Percentiles rank a stretch among this genome's conserved stretches.
Evolutionary conservation across 345 rosid species (phyloP).

Genomic region (Bretschneidera sinensis): DNA sequence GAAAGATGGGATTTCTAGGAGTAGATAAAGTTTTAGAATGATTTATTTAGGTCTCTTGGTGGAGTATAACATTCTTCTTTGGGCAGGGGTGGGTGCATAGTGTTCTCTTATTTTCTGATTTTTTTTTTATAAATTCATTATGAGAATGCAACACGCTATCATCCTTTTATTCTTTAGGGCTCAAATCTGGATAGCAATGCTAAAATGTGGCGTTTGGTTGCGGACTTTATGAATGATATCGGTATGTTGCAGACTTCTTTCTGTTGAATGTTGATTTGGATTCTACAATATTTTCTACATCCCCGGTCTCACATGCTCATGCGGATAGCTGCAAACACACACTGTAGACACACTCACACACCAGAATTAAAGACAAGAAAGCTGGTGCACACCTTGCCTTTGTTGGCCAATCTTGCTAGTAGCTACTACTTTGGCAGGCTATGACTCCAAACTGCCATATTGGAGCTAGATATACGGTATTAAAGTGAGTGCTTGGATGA

Average conservation of each 20-base stretch:
- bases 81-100: not conserved
- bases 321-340: not conserved
- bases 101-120: not conserved
- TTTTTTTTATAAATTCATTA: not conserved
- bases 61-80: not conserved
- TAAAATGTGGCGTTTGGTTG: conserved; percentile 96
- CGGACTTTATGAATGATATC: conserved; percentile 92
- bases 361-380: too few relatives aligned
- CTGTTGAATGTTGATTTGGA: not conserved
- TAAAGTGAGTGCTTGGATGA: not conserved
- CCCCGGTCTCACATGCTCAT: too few relatives aligned
- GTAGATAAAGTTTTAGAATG: not conserved
- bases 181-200: conserved; percentile 90
- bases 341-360: not conserved
- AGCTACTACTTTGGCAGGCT: not conserved
- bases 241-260: conserved; percentile 50
- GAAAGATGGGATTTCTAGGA: not conserved
- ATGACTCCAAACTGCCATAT: not conserved
- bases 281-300: not conserved
- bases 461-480: not conserved
- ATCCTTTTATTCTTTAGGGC: conserved; percentile 45
- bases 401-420: not conserved
- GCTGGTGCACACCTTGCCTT: not conserved
- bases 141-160: conserved; percentile 1
- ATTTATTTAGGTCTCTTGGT: not conserved